Percentiles rank a stretch among this genome's conserved stretches.
These are phyloP conservation scores for Adansonia grandidieri DNA, from an alignment of 441 rosid species.

Conservation along the genomic window DNA sequence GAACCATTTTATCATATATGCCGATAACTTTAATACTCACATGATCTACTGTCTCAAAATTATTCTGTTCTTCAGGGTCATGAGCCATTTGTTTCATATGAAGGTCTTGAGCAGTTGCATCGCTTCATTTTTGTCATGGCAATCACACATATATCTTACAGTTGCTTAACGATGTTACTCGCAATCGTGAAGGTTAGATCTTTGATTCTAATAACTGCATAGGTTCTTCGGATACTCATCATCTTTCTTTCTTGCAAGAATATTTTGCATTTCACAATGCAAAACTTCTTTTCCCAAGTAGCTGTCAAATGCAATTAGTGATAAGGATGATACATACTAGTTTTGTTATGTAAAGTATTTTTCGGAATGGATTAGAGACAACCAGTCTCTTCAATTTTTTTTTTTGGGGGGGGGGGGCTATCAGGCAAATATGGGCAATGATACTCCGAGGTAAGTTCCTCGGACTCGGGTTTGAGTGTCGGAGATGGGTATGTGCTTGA, in stretches of 20 bases:
- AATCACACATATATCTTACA: conserved; percentile 83
- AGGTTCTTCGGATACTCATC: not conserved
- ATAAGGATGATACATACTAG: not conserved
- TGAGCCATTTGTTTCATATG: conserved; percentile 89
- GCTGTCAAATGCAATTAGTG: not conserved
- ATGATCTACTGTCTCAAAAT: conserved; percentile 19
- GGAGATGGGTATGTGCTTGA: no score
- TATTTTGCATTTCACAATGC: conserved; percentile 1
- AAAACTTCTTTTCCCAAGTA: not conserved
- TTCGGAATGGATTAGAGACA: not conserved
- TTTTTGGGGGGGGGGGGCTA: not conserved
- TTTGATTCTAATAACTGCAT: not conserved
- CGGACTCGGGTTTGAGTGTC: no score
- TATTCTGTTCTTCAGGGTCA: conserved; percentile 55
- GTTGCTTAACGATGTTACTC: conserved; percentile 93
- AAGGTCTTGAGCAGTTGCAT: conserved; percentile 96
- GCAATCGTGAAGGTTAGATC: conserved; percentile 79
- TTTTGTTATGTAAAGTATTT: not conserved
- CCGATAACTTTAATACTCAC: not conserved
- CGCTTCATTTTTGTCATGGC: conserved; percentile 98
- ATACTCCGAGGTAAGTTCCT: no score
- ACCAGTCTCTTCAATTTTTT: not conserved
- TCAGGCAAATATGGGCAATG: not conserved
- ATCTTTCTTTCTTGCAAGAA: conserved; percentile 6
- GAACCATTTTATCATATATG: not conserved